Percentiles rank a stretch among this genome's conserved stretches.
Conservation (phyloP, 129 eudicot genomes). For the Flaveria bidentis region DNA sequence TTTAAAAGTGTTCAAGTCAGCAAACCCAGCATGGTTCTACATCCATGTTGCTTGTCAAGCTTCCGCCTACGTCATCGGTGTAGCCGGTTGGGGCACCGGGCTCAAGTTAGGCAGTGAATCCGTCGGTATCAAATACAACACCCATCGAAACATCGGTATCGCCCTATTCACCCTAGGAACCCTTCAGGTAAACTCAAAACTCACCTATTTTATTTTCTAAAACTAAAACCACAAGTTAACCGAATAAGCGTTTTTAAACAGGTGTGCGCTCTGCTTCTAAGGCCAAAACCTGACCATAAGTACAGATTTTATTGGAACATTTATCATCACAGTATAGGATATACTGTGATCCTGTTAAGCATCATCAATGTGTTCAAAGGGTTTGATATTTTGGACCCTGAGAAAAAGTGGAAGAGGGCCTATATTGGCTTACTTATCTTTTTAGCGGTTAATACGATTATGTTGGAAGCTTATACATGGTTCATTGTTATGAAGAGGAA, state of each 20-base stretch:
- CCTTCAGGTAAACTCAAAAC: constrained; percentile 57
- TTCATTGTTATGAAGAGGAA: constrained; percentile 52
- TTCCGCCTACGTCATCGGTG: constrained; percentile 76
- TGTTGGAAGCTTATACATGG: constrained; percentile 73
- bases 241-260: constrained; percentile 6
- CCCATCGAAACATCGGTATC: constrained; percentile 75
- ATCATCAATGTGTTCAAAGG: constrained; percentile 71
- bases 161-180: constrained; percentile 75
- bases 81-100: constrained; percentile 89
- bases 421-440: constrained; percentile 60
- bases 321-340: constrained; percentile 68
- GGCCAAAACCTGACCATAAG: constrained; percentile 88
- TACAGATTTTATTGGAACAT: constrained; percentile 84
- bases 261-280: constrained; percentile 76
- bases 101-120: constrained; percentile 81
- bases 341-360: constrained; percentile 60
- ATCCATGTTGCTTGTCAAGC: constrained; percentile 74
- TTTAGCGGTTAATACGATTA: constrained; percentile 44
- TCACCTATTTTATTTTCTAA: background rate
- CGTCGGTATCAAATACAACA: constrained; percentile 39
- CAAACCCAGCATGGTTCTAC: constrained; percentile 96
- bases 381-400: constrained; percentile 71
- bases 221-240: background rate
- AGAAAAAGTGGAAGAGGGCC: constrained; percentile 73
- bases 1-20: constrained; percentile 74